Base-by-base conservation (phyloP, 306 rosid species). In the Acmispon strigosus region DNA sequence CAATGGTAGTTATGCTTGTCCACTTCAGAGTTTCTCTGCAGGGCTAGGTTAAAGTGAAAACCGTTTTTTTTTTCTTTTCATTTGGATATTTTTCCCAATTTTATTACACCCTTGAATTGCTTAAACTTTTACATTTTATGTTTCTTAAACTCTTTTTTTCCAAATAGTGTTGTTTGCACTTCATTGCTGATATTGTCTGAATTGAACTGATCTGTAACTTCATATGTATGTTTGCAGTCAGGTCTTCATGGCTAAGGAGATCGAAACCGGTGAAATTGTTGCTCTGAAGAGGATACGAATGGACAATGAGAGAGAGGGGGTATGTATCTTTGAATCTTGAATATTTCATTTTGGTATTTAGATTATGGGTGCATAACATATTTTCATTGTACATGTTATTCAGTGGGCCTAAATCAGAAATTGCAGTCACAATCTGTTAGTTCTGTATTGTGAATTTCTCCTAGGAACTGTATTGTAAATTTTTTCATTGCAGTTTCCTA, bases 291-390 rank as follows among this genome's bases (percentile, higher is more conserved):
- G 81, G 74, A 86, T 88, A 75, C 84, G 90, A 24, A 88, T 88
- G 90, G 95, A 86, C 80, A 86, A 80, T 20, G 90, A 88, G 80
- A 88, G 84, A 73, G 94, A 84, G 51, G 89, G 95, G 89, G 94
- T 86, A 86, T 64, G 18, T 32, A 5, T 61, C 54, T 63, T 61
- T 10, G 20, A 52, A 8, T 56, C 60, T 62, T 10, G 15, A 59
- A 11, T 51, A 10, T 45, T 67, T 67, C 19, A 1, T 62, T 58
- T 63, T 65, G 48, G 41, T 70, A 0, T 9, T 39, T 16, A 18
- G 50, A 12, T 52, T 50, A 50, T 41, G 43, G 29, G 7, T 65
- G 37, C 39, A 48, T 36, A 37, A 22, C 32, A 27, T 56, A 8
- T 24, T 49, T 20, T 53, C 39, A 58, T 17, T 47, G 45, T 60